phyloP scores from a whole-genome alignment of 2,329 filamentous ascomycete genomes.

The Fusarium pininemorale region DNA sequence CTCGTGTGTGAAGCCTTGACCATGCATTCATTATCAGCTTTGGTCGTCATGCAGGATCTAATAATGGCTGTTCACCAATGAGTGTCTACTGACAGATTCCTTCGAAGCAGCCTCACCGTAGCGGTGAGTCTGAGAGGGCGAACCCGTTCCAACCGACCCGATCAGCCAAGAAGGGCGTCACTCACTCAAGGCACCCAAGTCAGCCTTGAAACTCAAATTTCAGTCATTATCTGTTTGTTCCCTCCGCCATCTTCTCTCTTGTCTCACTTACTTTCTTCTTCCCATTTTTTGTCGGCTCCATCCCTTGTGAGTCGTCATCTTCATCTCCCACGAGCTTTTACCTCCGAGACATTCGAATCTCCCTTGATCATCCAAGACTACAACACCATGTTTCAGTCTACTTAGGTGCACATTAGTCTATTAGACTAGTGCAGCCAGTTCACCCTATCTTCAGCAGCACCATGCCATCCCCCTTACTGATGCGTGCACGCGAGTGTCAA shows the following conservation, averaged over 20 bases:
- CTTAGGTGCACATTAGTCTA: not conserved
- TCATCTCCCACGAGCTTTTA: not conserved
- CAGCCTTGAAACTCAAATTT: not conserved
- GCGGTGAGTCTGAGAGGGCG: conserved; percentile 5
- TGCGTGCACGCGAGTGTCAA: not conserved
- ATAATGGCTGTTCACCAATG: not conserved
- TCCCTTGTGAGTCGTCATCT: not conserved
- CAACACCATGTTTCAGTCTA: not conserved
- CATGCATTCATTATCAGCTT: not conserved
- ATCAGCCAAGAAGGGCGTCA: not conserved
- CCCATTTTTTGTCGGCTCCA: not conserved
- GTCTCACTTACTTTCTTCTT: not conserved
- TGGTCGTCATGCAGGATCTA: not conserved
- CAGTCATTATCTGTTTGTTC: not conserved
- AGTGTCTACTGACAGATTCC: not conserved
- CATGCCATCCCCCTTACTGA: not conserved
- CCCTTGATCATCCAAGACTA: not conserved
- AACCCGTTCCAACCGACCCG: not conserved
- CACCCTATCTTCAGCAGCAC: not conserved
- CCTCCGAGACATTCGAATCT: not conserved
- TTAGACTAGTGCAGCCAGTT: conserved; percentile 7
- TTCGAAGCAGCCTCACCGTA: not conserved
- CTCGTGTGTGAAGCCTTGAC: not conserved
- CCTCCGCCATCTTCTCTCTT: not conserved
- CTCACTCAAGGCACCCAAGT: not conserved